phyloP scores from a whole-genome alignment of 257 asterid species.

The Solanum tacnaense region DNA sequence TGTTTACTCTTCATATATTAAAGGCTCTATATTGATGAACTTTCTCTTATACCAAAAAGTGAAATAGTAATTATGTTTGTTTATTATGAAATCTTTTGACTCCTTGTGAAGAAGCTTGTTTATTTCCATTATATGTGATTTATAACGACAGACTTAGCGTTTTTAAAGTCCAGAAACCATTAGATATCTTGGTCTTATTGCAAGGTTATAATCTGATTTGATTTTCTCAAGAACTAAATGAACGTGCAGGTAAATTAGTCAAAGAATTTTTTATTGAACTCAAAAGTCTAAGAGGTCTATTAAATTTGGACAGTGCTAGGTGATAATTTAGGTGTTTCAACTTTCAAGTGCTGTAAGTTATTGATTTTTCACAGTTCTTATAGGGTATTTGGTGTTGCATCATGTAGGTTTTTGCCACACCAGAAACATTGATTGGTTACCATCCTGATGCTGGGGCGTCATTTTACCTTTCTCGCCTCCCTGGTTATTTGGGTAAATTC shows the following conservation, averaged over 20 bases:
- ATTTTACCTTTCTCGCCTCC: constrained; percentile 85
- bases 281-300: neutral
- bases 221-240: neutral
- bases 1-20: neutral
- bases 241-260: neutral
- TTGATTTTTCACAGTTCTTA: neutral
- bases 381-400: neutral
- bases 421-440: constrained; percentile 88
- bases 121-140: neutral
- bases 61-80: neutral
- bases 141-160: neutral
- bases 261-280: neutral
- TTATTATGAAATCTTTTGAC: neutral
- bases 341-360: neutral
- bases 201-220: neutral
- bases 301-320: neutral
- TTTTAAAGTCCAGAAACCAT: neutral
- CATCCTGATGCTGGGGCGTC: constrained; percentile 99
- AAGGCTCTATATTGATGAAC: neutral
- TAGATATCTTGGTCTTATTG: neutral
- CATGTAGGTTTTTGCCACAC: constrained; percentile 82
- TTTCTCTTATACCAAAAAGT: neutral
- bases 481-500: constrained; percentile 74
- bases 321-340: neutral
- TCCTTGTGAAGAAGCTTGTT: neutral